Evolutionary conservation across 192 early-diverging fungal species (phyloP), one percentile per base, ranked within the genome.

Genomic region (Linnemannia zychae): DNA sequence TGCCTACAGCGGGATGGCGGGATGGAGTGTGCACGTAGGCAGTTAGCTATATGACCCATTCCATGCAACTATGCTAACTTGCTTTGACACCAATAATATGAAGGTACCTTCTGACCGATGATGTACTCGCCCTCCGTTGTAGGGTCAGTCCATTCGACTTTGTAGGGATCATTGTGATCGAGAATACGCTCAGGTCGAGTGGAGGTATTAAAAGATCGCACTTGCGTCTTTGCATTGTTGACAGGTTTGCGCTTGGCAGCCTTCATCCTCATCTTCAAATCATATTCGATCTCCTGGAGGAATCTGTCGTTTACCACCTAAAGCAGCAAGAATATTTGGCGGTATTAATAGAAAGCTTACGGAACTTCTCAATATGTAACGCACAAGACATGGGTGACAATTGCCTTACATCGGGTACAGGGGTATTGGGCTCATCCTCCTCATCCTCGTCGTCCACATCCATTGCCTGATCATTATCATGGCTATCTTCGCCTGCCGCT

Each of bases 121-220:
- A 89, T 88, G 74, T 86, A 87, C 18, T 93, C 90, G 17, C 70
- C 90, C n/a, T 83, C 73, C 12, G 87, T 82, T 33, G 82, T 78
- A 0, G 90, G 75, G 0, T 92, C 79, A 0, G 94, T 93, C 97
- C 97, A 98, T 49, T 98, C 97, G 24, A 97, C 92, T 71, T 94
- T 93, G 82, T 95, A 96, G 9, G 97, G 97, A 76, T 98, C 97
- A 80, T 98, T 98, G 79, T 97, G 96, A 84, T 97, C 96, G 28
- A 91, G 88, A 84, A 97, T 97, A 0, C 75, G 88, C 72, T 96
- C 95, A 9, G 92, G 90, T 34, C 67, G 72, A 18, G 93, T 84
- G 48, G 93, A 89, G 17, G 87, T 80, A 72, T 98, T 98, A 88
- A 93, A 97, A 3, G 92, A 91, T 13, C 90, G 72, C 1, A 97